Evolutionary conservation across 2,329 filamentous ascomycete species (phyloP).

Genomic region (Trichophyton verrucosum): DNA sequence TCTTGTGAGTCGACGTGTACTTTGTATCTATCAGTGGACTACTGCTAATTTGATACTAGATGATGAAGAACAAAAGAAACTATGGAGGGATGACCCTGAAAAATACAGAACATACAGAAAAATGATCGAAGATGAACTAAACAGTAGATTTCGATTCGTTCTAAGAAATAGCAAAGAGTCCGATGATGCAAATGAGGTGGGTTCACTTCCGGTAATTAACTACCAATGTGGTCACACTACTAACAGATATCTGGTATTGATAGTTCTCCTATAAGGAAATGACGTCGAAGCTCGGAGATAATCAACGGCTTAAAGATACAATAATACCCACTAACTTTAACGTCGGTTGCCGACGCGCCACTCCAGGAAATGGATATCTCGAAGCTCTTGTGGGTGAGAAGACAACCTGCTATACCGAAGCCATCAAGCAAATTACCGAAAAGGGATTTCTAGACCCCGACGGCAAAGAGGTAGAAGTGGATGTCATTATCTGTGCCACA

Average conservation of each 20-base stretch:
- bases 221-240: not conserved
- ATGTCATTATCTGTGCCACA: conserved; percentile 56
- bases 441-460: conserved; percentile 30
- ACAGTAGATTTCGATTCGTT: conserved; percentile 13
- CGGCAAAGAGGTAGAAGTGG: conserved; percentile 45
- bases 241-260: not conserved
- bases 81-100: conserved; percentile 46
- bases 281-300: conserved; percentile 11
- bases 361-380: conserved; percentile 29
- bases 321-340: conserved; percentile 20
- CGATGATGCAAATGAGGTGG: conserved; percentile 11
- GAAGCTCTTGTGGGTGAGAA: conserved; percentile 19
- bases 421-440: conserved; percentile 12
- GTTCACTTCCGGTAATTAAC: not conserved
- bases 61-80: conserved; percentile 40
- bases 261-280: conserved; percentile 13
- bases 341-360: conserved; percentile 27
- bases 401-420: conserved; percentile 13
- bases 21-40: conserved; percentile 22
- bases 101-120: conserved; percentile 50
- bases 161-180: conserved; percentile 14
- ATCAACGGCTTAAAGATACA: conserved; percentile 10
- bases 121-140: conserved; percentile 37
- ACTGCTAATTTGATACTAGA: conserved; percentile 40
- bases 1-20: conserved; percentile 4